Percentiles rank a stretch among this genome's conserved stretches.
These are phyloP conservation scores for Pleurostoma richardsiae DNA, from an alignment of 2,329 filamentous ascomycete species.

Conservation along the genomic window DNA sequence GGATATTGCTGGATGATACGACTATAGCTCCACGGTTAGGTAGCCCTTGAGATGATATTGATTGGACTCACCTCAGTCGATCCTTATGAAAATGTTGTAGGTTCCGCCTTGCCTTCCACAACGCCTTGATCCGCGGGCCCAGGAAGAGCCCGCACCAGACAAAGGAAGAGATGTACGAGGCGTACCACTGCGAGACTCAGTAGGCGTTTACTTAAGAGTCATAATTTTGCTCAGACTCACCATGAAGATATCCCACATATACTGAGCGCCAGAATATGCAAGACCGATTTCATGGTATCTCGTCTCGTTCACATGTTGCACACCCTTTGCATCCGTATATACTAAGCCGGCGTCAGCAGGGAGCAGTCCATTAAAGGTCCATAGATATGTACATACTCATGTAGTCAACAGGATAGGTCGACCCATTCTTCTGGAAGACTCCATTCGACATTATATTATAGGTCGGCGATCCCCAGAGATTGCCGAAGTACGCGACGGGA, in stretches of 20 bases:
- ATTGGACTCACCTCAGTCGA: conserved; percentile 3
- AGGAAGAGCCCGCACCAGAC: conserved; percentile 7
- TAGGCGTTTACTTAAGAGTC: neutral
- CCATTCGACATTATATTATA: conserved; percentile 13
- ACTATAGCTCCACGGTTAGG: neutral
- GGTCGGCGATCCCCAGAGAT: conserved; percentile 11
- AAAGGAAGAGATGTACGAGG: conserved; percentile 6
- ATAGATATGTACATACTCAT: neutral
- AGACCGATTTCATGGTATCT: conserved; percentile 12
- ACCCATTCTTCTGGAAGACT: conserved; percentile 11
- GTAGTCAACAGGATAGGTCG: conserved; percentile 8
- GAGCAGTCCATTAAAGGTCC: neutral
- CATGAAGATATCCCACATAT: conserved; percentile 13
- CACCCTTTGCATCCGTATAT: conserved; percentile 3
- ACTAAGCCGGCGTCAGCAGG: conserved; percentile 1
- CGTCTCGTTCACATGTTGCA: conserved; percentile 11
- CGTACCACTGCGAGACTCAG: conserved; percentile 2
- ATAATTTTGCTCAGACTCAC: neutral
- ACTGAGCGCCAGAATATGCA: conserved; percentile 11
- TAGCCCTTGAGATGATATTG: neutral
- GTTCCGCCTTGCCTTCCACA: conserved; percentile 5
- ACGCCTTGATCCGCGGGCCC: conserved; percentile 3
- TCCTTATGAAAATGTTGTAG: conserved; percentile 1
- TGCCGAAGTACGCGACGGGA: conserved; percentile 12
- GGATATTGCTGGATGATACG: conserved; percentile 5